Evolutionary conservation across 768 basidiomycete species (phyloP), one percentile per base, ranked within the genome.

Genomic region (Daedaleopsis nitida): DNA sequence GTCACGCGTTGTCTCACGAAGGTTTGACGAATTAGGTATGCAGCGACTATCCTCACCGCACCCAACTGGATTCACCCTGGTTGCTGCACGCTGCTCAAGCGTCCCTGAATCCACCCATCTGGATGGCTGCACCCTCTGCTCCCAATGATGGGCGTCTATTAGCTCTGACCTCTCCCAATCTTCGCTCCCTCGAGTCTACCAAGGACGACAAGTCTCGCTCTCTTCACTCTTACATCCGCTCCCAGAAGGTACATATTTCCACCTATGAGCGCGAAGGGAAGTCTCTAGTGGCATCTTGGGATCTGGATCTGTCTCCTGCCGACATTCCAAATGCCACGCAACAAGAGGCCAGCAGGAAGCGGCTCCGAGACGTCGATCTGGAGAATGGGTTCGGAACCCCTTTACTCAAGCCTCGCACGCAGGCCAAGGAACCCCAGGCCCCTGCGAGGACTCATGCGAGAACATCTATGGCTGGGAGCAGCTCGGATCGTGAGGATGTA

Each of bases 161-260:
- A 5, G 38, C 51, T 14, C 61, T 67, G 17, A 62, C 44, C 37
- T 45, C 61, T 1, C 21, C 58, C 16, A 65, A 60, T 23, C 57
- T 67, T 35, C 58, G 50, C 17, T 19, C 44, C 16, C 64, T 63
- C 7, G 49, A 37, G 35, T 48, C 59, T 2, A 35, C 61, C 47
- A 75, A 73, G 48, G 68, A 77, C 54, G 78, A 85, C 60, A 82
- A 77, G 45, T 67, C 68, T 10, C 70, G 73, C 3, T 76, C 77
- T 53, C 75, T 89, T 8, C 70, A 69, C 5, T 71, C 76, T 1
- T 89, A 83, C 67, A 64, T 88, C 5, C 74, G 76, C 37, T 77
- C 77, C 57, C 88, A 89, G 63, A 76, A 64, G 35, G 64, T 72
- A 1, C 80, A 83, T 64, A 61, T 77, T 2, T 79, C 77, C 57